Base-by-base conservation (phyloP, 495 filamentous ascomycete species). In the Penicillium silybi region DNA sequence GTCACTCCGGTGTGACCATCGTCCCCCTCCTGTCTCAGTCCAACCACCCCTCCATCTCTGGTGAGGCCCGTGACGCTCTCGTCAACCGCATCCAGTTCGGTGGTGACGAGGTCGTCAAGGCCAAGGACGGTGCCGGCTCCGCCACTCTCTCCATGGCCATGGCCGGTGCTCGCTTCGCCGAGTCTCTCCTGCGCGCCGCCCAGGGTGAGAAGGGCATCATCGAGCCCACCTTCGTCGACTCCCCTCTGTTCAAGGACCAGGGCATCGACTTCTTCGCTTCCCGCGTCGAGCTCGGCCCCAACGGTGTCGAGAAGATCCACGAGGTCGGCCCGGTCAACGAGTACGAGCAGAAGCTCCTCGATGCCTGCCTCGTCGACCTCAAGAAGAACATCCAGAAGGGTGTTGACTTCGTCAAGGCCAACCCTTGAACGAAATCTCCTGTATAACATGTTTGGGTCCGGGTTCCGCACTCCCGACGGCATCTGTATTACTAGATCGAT, bases 101-200 rank as follows among this genome's bases (percentile, higher is more conserved):
- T 72, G 93, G 93, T 81, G 93, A 98, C 72, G 93, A 98, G 84
- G 93, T 98, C 56, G 93, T 98, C 72, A 85, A 96, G 82, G 93
- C 93, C 70, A 98, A 98, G 85, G 91, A 90, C 71, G 93, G 93
- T 74, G 91, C 92, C 64, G 93, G 93, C 58, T 97, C 95, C 53
- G 93, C 93, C 69, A 98, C 93, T 53, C 87, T 98, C 54, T 96
- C 90, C 72, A 98, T 98, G 93, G 93, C 93, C 61, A 93, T 95
- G 83, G 93, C 93, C 63, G 93, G 93, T 81, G 91, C 91, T 57
- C 89, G 93, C 67, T 95, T 98, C 81, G 90, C 93, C 59, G 92
- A 97, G 80, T 86, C 85, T 62, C 78, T 98, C 55, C 87, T 98
- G 69, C 90, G 89, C 72, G 93, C 95, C 62, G 77, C 90, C 20